phyloP scores from a whole-genome alignment of 495 filamentous ascomycete species.

The Lentithecium fluviatile region DNA sequence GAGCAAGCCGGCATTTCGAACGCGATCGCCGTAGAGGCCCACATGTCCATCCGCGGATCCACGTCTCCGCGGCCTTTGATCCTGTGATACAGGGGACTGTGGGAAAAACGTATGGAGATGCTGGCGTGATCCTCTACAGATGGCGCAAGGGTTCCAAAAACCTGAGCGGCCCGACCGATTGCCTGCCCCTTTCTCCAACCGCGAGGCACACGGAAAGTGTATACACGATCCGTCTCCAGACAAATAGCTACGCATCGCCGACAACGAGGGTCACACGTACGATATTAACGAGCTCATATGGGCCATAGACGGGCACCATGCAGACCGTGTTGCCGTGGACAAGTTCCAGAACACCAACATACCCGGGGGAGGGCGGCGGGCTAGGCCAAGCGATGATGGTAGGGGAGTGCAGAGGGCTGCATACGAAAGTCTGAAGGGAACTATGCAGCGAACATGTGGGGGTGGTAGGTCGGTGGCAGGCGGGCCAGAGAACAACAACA shows the following conservation, averaged over 20 bases:
- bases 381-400: no score
- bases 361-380: no score
- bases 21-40: constrained; percentile 32
- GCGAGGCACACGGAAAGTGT: constrained; percentile 19
- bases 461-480: no score
- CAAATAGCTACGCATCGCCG: constrained; percentile 28
- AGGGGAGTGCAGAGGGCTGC: no score
- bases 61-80: constrained; percentile 32
- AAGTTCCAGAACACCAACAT: constrained; percentile 60
- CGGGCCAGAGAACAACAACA: constrained; percentile 59
- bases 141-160: constrained; percentile 20
- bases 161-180: constrained; percentile 26
- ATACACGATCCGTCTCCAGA: constrained; percentile 21
- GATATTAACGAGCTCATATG: constrained; percentile 33
- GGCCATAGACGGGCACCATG: constrained; percentile 29
- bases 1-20: constrained; percentile 34
- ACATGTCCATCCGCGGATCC: constrained; percentile 35
- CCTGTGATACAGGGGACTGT: constrained; percentile 36
- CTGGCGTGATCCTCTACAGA: constrained; percentile 31
- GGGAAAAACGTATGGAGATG: constrained; percentile 30
- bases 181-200: background rate
- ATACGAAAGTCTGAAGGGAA: no score
- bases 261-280: constrained; percentile 15
- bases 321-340: constrained; percentile 48
- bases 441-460: no score